Evolutionary conservation across 202 grass and related monocot species (phyloP).

Genomic region (Sporobolus alterniflorus): DNA sequence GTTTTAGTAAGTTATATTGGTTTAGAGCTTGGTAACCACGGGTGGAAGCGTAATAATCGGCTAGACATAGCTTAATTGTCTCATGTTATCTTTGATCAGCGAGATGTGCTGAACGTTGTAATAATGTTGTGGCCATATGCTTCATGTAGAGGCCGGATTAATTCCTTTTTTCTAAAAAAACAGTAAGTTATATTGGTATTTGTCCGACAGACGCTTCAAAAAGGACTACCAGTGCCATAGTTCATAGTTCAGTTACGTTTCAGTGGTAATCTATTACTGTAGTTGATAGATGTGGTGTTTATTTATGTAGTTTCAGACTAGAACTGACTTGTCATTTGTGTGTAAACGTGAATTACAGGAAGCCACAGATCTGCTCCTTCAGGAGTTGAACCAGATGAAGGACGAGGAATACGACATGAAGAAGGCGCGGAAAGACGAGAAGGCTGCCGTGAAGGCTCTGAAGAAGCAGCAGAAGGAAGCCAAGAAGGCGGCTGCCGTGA

Average conservation of each 20-base stretch:
- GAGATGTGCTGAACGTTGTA: too few relatives aligned
- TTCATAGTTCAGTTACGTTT: neutral
- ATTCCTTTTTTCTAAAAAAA: too few relatives aligned
- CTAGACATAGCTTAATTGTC: too few relatives aligned
- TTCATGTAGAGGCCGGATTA: too few relatives aligned
- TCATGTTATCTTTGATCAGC: too few relatives aligned
- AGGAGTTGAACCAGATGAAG: slow-evolving; percentile 64
- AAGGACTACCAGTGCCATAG: neutral
- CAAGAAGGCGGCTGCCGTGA: neutral
- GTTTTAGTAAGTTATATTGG: neutral
- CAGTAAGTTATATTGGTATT: too few relatives aligned
- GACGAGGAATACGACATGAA: slow-evolving; percentile 42
- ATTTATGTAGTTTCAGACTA: neutral
- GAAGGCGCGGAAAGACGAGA: slow-evolving; percentile 43
- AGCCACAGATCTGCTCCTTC: slow-evolving; percentile 61
- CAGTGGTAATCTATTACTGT: neutral
- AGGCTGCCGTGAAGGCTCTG: slow-evolving; percentile 41
- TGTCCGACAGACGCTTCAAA: neutral
- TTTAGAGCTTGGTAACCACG: too few relatives aligned
- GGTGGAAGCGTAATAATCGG: too few relatives aligned
- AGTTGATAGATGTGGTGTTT: neutral
- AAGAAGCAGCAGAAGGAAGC: slow-evolving; percentile 31
- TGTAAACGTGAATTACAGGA: slow-evolving; percentile 38
- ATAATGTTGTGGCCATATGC: too few relatives aligned
- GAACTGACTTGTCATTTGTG: neutral